Evolutionary conservation across 2,329 filamentous ascomycete species (phyloP).

Genomic region (Exophiala sp.): DNA sequence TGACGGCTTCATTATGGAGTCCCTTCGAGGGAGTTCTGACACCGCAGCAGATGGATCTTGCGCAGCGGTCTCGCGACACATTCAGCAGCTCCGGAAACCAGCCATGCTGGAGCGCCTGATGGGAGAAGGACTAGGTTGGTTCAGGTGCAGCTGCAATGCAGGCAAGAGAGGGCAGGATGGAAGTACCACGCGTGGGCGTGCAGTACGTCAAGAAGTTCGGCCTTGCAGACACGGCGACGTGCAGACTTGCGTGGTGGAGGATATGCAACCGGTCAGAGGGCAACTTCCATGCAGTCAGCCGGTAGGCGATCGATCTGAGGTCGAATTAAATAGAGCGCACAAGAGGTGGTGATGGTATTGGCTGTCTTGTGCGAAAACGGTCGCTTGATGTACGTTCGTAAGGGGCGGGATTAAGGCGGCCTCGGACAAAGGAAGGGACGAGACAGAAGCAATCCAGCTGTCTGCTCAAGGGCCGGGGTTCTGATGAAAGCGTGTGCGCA

Average conservation of each 20-base stretch:
- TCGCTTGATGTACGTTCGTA: constrained; percentile 10
- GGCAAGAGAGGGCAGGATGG: constrained; percentile 1
- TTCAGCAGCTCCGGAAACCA: constrained; percentile 11
- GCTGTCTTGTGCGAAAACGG: neutral
- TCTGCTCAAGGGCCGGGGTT: constrained; percentile 13
- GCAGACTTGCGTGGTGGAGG: constrained; percentile 12
- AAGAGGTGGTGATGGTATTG: neutral
- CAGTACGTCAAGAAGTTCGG: constrained; percentile 6
- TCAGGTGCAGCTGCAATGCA: constrained; percentile 20
- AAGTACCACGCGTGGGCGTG: constrained; percentile 19
- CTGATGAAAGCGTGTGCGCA: constrained; percentile 12
- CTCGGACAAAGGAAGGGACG: constrained; percentile 26
- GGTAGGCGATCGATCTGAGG: constrained; percentile 10
- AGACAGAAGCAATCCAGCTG: constrained; percentile 21
- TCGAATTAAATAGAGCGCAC: neutral
- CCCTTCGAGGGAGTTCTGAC: constrained; percentile 4
- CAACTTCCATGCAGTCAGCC: constrained; percentile 10
- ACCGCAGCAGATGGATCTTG: constrained; percentile 3
- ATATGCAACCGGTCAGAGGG: neutral
- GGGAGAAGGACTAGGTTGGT: constrained; percentile 13
- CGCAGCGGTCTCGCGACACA: neutral
- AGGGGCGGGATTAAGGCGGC: neutral
- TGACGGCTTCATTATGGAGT: constrained; percentile 23
- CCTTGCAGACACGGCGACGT: constrained; percentile 14
- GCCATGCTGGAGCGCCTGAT: constrained; percentile 20